These are phyloP conservation scores for Lactarius hengduanensis DNA, from an alignment of 768 basidiomycete genomes.

Conservation along the genomic window DNA sequence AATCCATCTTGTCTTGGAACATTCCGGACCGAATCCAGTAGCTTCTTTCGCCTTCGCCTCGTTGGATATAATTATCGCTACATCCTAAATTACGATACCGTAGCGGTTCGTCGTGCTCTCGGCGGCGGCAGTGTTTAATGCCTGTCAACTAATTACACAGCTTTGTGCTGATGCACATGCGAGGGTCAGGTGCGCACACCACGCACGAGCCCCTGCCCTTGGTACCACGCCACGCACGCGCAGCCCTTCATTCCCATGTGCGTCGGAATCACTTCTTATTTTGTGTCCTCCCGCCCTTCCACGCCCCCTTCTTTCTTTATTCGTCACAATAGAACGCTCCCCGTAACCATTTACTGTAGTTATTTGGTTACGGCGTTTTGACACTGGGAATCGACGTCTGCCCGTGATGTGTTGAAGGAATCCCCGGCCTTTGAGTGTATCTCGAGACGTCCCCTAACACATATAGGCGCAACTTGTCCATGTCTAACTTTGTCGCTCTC, in stretches of 20 bases:
- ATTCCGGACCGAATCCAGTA: constrained; percentile 7
- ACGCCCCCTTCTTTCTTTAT: neutral
- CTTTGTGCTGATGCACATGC: constrained; percentile 12
- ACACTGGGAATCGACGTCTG: neutral
- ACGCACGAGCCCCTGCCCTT: neutral
- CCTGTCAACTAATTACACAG: neutral
- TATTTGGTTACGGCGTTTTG: neutral
- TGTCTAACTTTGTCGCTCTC: neutral
- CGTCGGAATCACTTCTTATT: constrained; percentile 12
- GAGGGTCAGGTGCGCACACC: constrained; percentile 7
- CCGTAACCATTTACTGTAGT: neutral
- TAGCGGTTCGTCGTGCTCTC: neutral
- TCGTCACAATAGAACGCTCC: neutral
- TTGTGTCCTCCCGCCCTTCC: neutral
- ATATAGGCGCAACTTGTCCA: neutral
- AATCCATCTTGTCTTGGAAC: neutral
- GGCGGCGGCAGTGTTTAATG: neutral
- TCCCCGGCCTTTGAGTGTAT: neutral
- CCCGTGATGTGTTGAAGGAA: neutral
- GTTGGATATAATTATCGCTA: neutral
- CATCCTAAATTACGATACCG: neutral
- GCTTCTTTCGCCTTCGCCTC: neutral
- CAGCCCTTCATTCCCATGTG: constrained; percentile 9
- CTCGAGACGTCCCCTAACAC: neutral
- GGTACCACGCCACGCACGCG: neutral